These are phyloP conservation scores for Cyclospora cayetanensis DNA, from an alignment of 169 alveolate genomes.

Conservation along the genomic window DNA sequence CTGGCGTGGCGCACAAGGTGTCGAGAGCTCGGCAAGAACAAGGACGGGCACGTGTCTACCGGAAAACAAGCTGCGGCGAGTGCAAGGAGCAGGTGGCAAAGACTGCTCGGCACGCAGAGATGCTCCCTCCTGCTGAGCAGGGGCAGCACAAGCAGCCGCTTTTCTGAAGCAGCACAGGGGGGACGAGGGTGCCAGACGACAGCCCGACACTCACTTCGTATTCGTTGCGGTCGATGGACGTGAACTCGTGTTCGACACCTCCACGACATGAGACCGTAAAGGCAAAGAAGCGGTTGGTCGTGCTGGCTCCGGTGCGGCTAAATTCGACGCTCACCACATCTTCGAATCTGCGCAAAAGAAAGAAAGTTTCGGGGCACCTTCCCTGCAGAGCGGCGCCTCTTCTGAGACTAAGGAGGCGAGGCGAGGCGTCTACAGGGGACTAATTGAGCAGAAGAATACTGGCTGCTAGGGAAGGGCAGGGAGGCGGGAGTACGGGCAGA, in stretches of 20 bases:
- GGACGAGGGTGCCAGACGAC: too few relatives aligned
- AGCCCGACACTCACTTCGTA: slow-evolving; percentile 77
- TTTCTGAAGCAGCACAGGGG: too few relatives aligned
- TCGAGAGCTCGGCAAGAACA: too few relatives aligned
- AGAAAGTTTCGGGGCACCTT: not conserved
- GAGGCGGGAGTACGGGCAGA: not conserved
- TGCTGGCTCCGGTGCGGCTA: slow-evolving; percentile 92
- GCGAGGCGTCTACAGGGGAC: not conserved
- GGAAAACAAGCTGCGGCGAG: too few relatives aligned
- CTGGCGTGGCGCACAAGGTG: too few relatives aligned
- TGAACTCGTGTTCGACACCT: slow-evolving; percentile 91
- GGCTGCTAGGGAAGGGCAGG: too few relatives aligned
- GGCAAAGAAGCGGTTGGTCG: slow-evolving; percentile 95
- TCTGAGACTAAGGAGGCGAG: not conserved
- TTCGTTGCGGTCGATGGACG: slow-evolving; percentile 94
- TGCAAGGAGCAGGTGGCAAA: too few relatives aligned
- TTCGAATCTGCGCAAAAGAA: slow-evolving; percentile 82
- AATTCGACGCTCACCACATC: slow-evolving; percentile 94
- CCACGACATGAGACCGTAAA: slow-evolving; percentile 89
- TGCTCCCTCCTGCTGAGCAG: too few relatives aligned
- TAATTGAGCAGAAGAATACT: not conserved
- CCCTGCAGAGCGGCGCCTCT: not conserved
- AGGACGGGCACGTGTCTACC: too few relatives aligned
- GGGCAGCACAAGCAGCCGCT: too few relatives aligned
- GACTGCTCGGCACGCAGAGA: too few relatives aligned